Evolutionary conservation across 352 stramenopile species (phyloP), one percentile per base, ranked within the genome.

Genomic region (Phytophthora niederhauseri): DNA sequence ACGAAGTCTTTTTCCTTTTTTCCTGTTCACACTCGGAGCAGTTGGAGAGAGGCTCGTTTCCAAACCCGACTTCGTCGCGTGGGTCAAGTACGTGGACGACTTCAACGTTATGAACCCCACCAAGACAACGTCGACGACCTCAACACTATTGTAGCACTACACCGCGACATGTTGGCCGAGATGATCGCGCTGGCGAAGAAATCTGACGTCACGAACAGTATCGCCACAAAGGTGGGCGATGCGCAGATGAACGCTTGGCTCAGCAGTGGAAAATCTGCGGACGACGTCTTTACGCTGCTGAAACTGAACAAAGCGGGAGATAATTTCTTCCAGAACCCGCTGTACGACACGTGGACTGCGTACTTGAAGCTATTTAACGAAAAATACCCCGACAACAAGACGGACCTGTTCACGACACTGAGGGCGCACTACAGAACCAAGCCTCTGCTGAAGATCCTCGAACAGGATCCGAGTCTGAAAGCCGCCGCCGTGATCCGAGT

Each of bases 311-410:
- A 22, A 48, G 20, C 41, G 41, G 41, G 1, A 2, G 4, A 36
- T 4, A 8, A 56, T 7, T 56, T 56, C 14, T 56, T 56, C 15
- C 3, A 20, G 4, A 56, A 56, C 30, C 49, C 24, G 0, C 49
- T 56, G 24, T 36, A 38, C 22, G 36, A 38, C 4, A 56, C 49
- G 7, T 56, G 50, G 50, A 14, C 14, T 3, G 19, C 22, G 24
- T 56, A 56, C 50, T 14, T 56, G 50, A 19, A 56, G 41, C n/a
- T 48, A 4, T 48, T 48, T 17, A 48, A 48, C 41, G 6, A 48
- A 19, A 17, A 48, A 19, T 20, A 22, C 19, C 17, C 41, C 7
- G 41, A 19, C 7, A 48, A 48, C 5, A 48, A 19, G 17, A 48
- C 41, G 14, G 41, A 48, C 41, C n/a, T 48, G 41, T 48, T 48